A percentile compares a stretch with the other conserved stretches of the same genome.
These are phyloP conservation scores for Hura crepitans DNA, from an alignment of 441 rosid species.

Conservation along the genomic window DNA sequence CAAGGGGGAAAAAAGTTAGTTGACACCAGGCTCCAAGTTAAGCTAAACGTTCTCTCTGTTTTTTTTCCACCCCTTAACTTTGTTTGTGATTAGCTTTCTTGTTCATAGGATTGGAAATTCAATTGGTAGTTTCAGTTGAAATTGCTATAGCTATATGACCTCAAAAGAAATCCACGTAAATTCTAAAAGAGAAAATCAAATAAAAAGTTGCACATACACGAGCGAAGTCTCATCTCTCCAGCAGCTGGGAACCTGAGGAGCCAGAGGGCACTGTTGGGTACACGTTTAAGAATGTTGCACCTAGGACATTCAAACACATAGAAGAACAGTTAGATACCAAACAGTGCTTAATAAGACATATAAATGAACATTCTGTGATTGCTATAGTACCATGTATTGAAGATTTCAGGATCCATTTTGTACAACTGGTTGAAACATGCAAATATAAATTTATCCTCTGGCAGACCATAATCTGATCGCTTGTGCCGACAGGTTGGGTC, in stretches of 20 bases:
- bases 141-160: neutral
- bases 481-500: constrained; percentile 71
- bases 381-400: constrained; percentile 67
- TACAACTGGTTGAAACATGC: constrained; percentile 98
- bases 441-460: constrained; percentile 93
- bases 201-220: constrained; percentile 47
- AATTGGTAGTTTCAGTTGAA: neutral
- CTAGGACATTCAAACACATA: constrained; percentile 29
- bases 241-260: constrained; percentile 99
- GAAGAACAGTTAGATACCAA: neutral
- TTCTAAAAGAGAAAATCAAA: neutral
- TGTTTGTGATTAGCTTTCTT: neutral
- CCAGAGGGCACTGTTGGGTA: constrained; percentile 96
- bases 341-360: neutral
- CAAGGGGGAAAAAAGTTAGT: neutral
- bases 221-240: constrained; percentile 86
- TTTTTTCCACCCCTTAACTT: neutral
- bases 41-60: too few relatives aligned
- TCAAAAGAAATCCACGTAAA: too few relatives aligned
- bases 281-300: constrained; percentile 97
- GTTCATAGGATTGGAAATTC: neutral
- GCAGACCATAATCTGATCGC: constrained; percentile 90
- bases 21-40: neutral
- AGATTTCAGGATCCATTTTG: constrained; percentile 98
- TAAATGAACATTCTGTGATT: neutral